Evolutionary conservation across 768 basidiomycete species (phyloP).

Genomic region (Strobilomyces confusus): DNA sequence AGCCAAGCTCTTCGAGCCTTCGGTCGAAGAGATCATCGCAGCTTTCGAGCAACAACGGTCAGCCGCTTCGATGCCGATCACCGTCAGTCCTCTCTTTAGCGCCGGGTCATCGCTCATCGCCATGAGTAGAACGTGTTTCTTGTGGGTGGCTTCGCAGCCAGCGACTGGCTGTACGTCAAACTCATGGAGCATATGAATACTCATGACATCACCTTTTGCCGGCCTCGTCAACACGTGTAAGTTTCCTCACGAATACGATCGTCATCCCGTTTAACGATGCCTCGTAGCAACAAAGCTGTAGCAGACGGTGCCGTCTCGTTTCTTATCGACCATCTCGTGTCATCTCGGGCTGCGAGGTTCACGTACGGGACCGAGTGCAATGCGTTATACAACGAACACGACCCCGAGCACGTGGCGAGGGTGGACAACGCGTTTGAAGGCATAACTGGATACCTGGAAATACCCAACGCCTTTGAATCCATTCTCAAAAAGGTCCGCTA

Average conservation of each 20-base stretch:
- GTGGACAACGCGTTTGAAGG: constrained; percentile 7
- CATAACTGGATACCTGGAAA: constrained; percentile 5
- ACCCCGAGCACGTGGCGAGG: constrained; percentile 7
- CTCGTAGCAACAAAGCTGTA: constrained; percentile 11
- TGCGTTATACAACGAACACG: constrained; percentile 7
- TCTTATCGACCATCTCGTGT: constrained; percentile 10
- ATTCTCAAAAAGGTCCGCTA: constrained; percentile 7
- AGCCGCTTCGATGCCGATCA: constrained; percentile 7
- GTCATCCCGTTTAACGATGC: not conserved
- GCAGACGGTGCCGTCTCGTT: constrained; percentile 15
- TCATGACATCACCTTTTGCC: constrained; percentile 8
- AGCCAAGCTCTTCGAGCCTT: constrained; percentile 12
- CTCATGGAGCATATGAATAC: constrained; percentile 11
- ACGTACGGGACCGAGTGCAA: constrained; percentile 16
- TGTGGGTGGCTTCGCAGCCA: constrained; percentile 14
- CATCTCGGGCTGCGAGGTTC: constrained; percentile 9
- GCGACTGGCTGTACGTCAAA: constrained; percentile 9
- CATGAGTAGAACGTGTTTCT: constrained; percentile 7
- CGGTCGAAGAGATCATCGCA: constrained; percentile 10
- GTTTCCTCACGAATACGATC: not conserved
- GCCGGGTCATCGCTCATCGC: not conserved
- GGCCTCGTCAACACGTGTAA: constrained; percentile 13
- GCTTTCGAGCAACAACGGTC: constrained; percentile 13
- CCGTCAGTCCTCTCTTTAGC: not conserved
- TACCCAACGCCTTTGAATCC: constrained; percentile 9